Base-by-base conservation (phyloP, 2,329 filamentous ascomycete species). In the Epichloe amarillans region DNA sequence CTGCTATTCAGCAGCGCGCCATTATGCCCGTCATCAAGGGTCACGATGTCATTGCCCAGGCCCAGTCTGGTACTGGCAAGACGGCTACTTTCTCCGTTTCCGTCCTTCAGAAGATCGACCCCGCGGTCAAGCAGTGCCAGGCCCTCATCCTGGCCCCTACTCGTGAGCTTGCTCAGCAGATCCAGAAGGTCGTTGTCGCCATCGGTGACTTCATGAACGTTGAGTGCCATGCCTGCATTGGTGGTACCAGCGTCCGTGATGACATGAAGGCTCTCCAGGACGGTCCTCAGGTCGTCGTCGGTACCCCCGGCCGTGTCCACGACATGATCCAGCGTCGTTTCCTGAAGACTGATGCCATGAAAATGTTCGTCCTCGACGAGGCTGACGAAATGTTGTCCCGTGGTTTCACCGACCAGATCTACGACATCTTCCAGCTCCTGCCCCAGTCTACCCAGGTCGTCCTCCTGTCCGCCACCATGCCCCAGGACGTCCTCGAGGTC, bases 21-120 rank as follows among this genome's bases (percentile, higher is more conserved):
- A 98, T 98, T 74, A 95, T 97, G 86, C 94, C 93, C 68, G 93
- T 98, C 69, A 97, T 98, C 80, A 96, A 97, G 83, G 90, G 89
- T 64, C 89, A 91, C 80, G 93, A 98, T 83, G 93, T 98, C 67
- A 98, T 98, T 71, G 93, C 94, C 59, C 93, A 98, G 80, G 93
- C 93, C 65, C 93, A 98, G 80, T 98, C 93, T 63, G 93, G 93
- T 80, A 98, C 93, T 71, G 93, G 93, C 77, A 98, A 98, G 83
- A 98, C 93, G 62, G 93, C 93, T 63, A 98, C 93, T 62, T 98
- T 98, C 84, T 97, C 93, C 65, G 95, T 98, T 75, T 95, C 90
- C 64, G 88, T 93, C 64, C 87, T 98, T 61, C 93, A 98, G 82
- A 96, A 96, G 83, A 87, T 98, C 73, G 93, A 98, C 76, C 80